phyloP scores from a whole-genome alignment of 1,284 basidiomycete genomes.

The Leccinum pallidistipes region DNA sequence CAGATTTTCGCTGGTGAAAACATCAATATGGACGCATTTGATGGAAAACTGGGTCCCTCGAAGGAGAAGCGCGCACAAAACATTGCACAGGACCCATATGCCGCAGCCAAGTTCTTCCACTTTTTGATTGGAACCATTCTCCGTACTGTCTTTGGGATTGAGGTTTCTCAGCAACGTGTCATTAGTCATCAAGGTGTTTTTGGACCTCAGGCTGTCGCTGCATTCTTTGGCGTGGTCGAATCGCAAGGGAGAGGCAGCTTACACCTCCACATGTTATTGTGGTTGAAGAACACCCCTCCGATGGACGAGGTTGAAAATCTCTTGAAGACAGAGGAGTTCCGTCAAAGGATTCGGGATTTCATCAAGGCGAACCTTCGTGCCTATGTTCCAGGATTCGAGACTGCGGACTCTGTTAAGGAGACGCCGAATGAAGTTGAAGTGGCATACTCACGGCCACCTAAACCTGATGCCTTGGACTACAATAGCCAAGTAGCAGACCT shows the following conservation, averaged over 20 bases:
- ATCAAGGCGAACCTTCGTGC: background rate
- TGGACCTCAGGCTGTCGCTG: background rate
- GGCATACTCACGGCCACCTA: background rate
- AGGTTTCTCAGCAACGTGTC: no score
- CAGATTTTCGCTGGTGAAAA: slow-evolving; percentile 40
- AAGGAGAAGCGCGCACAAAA: slow-evolving; percentile 28
- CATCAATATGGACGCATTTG: slow-evolving; percentile 28
- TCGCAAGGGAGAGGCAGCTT: slow-evolving; percentile 19
- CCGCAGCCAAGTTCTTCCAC: slow-evolving; percentile 41
- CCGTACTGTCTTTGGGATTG: no score
- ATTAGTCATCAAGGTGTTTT: slow-evolving; percentile 10
- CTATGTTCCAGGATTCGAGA: background rate
- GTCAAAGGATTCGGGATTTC: background rate
- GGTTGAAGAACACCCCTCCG: background rate
- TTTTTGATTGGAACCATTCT: slow-evolving; percentile 20
- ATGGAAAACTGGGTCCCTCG: slow-evolving; percentile 24
- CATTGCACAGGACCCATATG: slow-evolving; percentile 40
- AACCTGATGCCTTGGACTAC: background rate
- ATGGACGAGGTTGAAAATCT: background rate
- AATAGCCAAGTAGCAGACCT: background rate
- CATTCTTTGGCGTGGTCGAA: slow-evolving; percentile 12
- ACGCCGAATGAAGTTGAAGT: background rate
- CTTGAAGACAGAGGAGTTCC: background rate
- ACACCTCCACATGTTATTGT: slow-evolving; percentile 23
- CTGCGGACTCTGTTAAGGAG: background rate